Base-by-base conservation (phyloP, 768 basidiomycete species). In the Serendipita sp. region DNA sequence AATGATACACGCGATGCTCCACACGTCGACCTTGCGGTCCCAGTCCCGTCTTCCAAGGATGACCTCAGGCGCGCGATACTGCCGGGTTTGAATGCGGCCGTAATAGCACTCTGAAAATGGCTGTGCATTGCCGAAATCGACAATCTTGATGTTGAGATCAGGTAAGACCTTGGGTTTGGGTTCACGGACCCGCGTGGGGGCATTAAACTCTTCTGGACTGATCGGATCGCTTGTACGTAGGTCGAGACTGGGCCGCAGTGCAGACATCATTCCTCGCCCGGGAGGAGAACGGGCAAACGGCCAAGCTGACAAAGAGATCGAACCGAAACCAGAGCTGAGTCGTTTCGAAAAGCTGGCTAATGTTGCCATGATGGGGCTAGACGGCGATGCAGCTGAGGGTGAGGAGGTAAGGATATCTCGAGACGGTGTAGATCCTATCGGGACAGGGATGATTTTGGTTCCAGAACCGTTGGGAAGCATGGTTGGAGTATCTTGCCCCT, bases 71-170 rank as follows among this genome's bases (percentile, higher is more conserved):
- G 89, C 83, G 67, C 92, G 86, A 73, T 96, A 96, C 72, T 95
- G 92, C 47, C 92, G 83, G n/a, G 92, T 96, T 76, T 95, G 93
- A 68, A 94, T 95, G 72, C 93, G 92, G 71, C 94, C 92, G 7
- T 92, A 95, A 72, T 83, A 96, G 72, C 95, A 92, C 70, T 85
- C 84, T 68, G 77, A 86, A n/a, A 89, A 86, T 15, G 91, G 92
- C 41, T 92, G 93, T 30, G 92, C 93, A 72, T 96, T 96, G 30
- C 92, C 92, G 48, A 96, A 77, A 76, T 96, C 92, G 35, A 92
- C 92, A 67, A 96, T 93, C 79, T 96, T 95, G 71, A 96, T 81
- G 18, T 82, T 85, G 68, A 96, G 2, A 82, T 81, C 16, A 78
- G 67, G 28, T 34, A 32, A 63, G 32, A 44, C 44, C 24, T 30